phyloP scores from a whole-genome alignment of 2,329 filamentous ascomycete species.

The Arthroderma uncinatum region DNA sequence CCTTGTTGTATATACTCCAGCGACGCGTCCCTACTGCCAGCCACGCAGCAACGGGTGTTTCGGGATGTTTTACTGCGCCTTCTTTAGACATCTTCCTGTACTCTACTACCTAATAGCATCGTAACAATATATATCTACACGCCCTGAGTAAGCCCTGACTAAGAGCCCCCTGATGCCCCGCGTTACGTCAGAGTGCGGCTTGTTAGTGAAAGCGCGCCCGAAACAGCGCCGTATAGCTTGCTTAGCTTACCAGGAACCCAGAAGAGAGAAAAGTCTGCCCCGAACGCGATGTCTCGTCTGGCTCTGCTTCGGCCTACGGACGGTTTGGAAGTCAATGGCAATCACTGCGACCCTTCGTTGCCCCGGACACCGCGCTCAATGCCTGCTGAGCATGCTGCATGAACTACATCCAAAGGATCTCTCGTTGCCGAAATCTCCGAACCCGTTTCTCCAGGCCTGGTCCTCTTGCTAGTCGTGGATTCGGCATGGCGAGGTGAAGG shows the following conservation, averaged over 20 bases:
- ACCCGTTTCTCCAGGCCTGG: background rate
- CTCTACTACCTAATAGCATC: background rate
- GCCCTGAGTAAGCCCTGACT: background rate
- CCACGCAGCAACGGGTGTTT: background rate
- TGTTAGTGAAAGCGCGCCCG: background rate
- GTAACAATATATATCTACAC: background rate
- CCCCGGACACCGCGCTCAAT: background rate
- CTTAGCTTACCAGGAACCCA: background rate
- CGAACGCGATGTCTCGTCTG: background rate
- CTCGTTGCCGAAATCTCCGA: background rate
- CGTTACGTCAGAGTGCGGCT: background rate
- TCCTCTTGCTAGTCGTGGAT: background rate
- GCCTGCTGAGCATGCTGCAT: background rate
- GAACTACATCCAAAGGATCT: background rate
- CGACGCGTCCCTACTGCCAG: background rate
- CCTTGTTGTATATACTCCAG: constrained; percentile 4
- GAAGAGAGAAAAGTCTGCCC: background rate
- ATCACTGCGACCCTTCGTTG: background rate
- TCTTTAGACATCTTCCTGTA: constrained; percentile 2
- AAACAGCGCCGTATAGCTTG: background rate
- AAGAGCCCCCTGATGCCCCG: background rate
- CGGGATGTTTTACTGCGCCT: background rate
- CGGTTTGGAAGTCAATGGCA: constrained; percentile 2
- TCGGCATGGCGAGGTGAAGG: constrained; percentile 5
- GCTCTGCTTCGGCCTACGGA: background rate